Percentiles rank a stretch among this genome's conserved stretches.
phyloP scores from a whole-genome alignment of 2,329 filamentous ascomycete genomes.

The Beauveria rudraprayagi region DNA sequence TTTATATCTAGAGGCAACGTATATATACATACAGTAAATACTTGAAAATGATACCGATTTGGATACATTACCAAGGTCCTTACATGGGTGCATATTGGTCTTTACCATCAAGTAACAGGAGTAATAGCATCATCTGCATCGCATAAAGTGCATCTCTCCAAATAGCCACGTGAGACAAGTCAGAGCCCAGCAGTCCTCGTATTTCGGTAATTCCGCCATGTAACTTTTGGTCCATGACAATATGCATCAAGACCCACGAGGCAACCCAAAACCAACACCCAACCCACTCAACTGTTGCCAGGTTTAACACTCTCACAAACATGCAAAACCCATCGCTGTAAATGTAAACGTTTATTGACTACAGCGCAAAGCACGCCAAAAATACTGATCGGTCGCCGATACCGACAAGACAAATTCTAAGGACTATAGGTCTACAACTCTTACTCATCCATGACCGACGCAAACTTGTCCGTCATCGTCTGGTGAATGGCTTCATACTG shows the following conservation, averaged over 20 bases:
- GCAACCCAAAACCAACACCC: too few relatives aligned
- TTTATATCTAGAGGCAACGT: neutral
- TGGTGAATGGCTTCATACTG: conserved; percentile 90
- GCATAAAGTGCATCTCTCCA: neutral
- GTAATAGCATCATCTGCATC: neutral
- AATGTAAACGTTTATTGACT: conserved; percentile 8
- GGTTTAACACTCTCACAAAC: neutral
- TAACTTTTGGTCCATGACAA: neutral
- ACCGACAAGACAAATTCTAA: conserved; percentile 19
- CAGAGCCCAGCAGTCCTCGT: too few relatives aligned
- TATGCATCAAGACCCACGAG: too few relatives aligned
- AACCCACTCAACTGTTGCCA: neutral
- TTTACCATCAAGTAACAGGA: too few relatives aligned
- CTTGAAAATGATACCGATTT: neutral
- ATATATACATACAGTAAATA: neutral
- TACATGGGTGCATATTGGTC: too few relatives aligned
- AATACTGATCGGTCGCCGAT: conserved; percentile 3
- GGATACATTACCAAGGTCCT: neutral
- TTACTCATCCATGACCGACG: conserved; percentile 90
- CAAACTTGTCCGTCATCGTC: conserved; percentile 95
- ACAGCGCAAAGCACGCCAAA: conserved; percentile 7
- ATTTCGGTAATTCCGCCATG: too few relatives aligned
- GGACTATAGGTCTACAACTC: conserved; percentile 17
- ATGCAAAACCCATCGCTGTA: neutral
- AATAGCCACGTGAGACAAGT: too few relatives aligned